Evolutionary conservation across 2,329 filamentous ascomycete genomes (phyloP), one percentile per base, ranked within the genome.

Genomic region (Clarireedia sp.): DNA sequence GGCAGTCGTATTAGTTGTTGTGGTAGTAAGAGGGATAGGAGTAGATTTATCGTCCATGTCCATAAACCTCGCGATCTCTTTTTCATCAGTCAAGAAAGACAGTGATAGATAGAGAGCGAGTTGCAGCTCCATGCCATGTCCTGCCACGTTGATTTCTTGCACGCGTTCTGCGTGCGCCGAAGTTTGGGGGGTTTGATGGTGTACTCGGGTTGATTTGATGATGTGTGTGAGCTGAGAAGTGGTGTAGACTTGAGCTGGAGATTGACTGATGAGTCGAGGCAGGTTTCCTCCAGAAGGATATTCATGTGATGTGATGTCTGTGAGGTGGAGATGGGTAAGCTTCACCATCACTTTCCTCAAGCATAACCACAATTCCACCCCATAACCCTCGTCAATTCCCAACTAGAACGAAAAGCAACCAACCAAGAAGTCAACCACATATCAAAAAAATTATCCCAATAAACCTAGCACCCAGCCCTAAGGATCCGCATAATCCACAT

Each of bases 401-500:
- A 62, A 60, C 48, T 59, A 57, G 52, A 57, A 62, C 50, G 33
- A 36, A n/a, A 2, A 40, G 6, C 12, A 8, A 37, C 16, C 29
- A 14, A 33, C 29, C 17, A 38, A 38, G 40, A 47, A 24, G 24
- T 0, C 12, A 33, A 33, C 29, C 29, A 44, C 45, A 54, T 5
- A 16, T 14, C 19, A 8, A 43, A 51, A 55, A 24, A 17, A 17
- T 17, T 19, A 16, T 37, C 38, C 53, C 26, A 48, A 50, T 21
- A 37, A 44, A 17, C n/a, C 24, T 29, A 16, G 55, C 33, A 54
- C 49, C 43, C 26, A 45, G 48, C 41, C 48, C 37, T 48, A 68
- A 54, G 66, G 66, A 62, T 68, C 65, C 49, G 63, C 62, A 41
- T 68, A 68, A 61, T 68, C 66, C 56, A 67, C 64, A 49, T 65